Base-by-base conservation (phyloP, 768 basidiomycete species). In the Leucosporidium creatinivorum region DNA sequence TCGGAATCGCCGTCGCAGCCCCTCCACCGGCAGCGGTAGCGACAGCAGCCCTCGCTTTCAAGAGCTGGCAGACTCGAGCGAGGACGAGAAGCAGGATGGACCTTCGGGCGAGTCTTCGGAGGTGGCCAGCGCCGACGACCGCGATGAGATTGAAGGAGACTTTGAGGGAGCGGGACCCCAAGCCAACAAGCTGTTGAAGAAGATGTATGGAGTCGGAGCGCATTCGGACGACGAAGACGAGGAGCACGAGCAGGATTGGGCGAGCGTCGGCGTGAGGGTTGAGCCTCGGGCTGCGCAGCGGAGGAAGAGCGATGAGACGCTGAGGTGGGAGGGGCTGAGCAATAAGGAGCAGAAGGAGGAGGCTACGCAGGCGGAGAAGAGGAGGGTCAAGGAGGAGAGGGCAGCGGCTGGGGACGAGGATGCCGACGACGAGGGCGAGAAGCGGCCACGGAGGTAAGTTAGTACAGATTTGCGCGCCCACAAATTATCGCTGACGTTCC, bases 101-200 rank as follows among this genome's bases (percentile, higher is more conserved):
- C n/a, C 36, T 18, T 7, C 31, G 4, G 6, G 48, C 49, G 66
- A 58, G 52, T 63, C 70, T 9, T 57, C 48, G 10, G 61, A 62
- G 21, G 21, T 52, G 1, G 47, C 49, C 28, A n/a, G 19, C 21
- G 59, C 57, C 15, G 59, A 36, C 26, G 59, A 21, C 54, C 48
- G 44, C 36, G 31, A 23, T 9, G 61, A 56, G 21, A 61, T 55
- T 21, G 67, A 61, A 21, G 30, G 61, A 47, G 67, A 69, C 62
- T 67, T 69, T 28, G 68, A 68, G 39, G 72, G 67, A 7, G 72
- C 68, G 7, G 68, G 68, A 0, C 61, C 66, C n/a, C 61, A 65
- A 18, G 67, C 68, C 4, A 66, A 66, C 31, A 50, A 54, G 9
- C 39, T 72, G 21, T 25, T 72, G 52, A 47, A 61, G 44, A 30